Evolutionary conservation across 305 asterid species (phyloP).

Genomic region (Plantago lanceolata): DNA sequence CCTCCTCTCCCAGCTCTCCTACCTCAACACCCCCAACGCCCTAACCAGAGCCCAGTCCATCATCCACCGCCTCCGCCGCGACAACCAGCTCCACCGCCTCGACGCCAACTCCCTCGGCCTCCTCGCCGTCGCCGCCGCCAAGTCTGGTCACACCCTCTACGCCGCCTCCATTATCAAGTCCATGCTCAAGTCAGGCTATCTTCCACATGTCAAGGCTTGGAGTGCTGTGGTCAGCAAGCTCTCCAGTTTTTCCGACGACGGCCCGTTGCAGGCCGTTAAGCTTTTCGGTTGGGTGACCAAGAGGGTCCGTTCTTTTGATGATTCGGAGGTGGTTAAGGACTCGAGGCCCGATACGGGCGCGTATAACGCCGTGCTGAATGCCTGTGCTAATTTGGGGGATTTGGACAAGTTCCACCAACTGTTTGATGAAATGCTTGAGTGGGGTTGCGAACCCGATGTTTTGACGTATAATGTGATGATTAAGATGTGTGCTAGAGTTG

Average conservation of each 20-base stretch:
- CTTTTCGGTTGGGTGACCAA: slow-evolving; percentile 53
- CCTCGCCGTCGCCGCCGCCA: slow-evolving; percentile 81
- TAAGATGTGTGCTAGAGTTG: slow-evolving; percentile 70
- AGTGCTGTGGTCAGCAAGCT: slow-evolving; percentile 79
- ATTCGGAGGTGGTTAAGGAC: slow-evolving; percentile 47
- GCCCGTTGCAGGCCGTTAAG: slow-evolving; percentile 65
- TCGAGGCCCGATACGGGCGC: slow-evolving; percentile 82
- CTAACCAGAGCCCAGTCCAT: slow-evolving; percentile 76
- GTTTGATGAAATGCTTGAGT: slow-evolving; percentile 75
- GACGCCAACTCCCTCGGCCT: slow-evolving; percentile 93
- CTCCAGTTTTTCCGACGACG: slow-evolving; percentile 70
- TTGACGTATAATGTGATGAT: slow-evolving; percentile 83
- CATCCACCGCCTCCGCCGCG: slow-evolving; percentile 74
- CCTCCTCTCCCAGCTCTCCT: slow-evolving; percentile 68
- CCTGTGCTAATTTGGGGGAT: slow-evolving; percentile 81
- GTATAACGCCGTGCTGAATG: slow-evolving; percentile 82
- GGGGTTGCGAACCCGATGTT: slow-evolving; percentile 67
- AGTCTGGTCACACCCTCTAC: slow-evolving; percentile 75
- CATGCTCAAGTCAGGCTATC: slow-evolving; percentile 83
- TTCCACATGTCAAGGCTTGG: slow-evolving; percentile 95
- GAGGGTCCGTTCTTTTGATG: slow-evolving; percentile 45
- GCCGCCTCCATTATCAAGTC: slow-evolving; percentile 79
- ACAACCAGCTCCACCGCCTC: slow-evolving; percentile 78
- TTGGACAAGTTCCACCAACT: slow-evolving; percentile 52
- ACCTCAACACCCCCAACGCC: slow-evolving; percentile 56